Conservation (phyloP, 768 basidiomycete species). For the Boletus subcaerulescens region DNA sequence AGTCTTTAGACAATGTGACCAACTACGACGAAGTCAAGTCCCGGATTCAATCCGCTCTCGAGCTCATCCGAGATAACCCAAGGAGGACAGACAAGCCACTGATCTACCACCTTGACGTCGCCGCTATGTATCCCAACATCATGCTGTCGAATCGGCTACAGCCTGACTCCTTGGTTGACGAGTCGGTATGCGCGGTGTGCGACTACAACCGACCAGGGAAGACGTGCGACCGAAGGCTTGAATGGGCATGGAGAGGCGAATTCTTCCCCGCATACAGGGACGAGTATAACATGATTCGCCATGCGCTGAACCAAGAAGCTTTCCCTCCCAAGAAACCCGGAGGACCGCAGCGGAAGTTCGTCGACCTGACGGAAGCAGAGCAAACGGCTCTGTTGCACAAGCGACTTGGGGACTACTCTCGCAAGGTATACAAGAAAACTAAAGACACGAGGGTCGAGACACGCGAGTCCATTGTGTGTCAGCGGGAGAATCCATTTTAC, state of each 20-base stretch:
- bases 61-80: conserved; percentile 89
- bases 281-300: conserved; percentile 98
- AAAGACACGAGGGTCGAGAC: conserved; percentile 96
- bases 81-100: conserved; percentile 86
- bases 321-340: conserved; percentile 82
- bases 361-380: conserved; percentile 78
- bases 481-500: conserved; percentile 97
- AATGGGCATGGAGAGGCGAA: conserved; percentile 99
- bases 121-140: conserved; percentile 99
- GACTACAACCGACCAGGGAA: conserved; percentile 98
- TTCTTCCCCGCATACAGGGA: conserved; percentile 97
- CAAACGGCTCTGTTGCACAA: conserved; percentile 93
- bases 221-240: conserved; percentile 86
- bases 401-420: conserved; percentile 95
- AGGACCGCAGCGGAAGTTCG: conserved; percentile 73
- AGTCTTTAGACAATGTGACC: conserved; percentile 75
- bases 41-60: conserved; percentile 73
- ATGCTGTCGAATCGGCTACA: conserved; percentile 99
- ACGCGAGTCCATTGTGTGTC: conserved; percentile 93
- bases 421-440: conserved; percentile 97
- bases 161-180: conserved; percentile 96
- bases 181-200: conserved; percentile 95
- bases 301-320: conserved; percentile 90
- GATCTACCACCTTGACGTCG: conserved; percentile 98
- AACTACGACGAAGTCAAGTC: conserved; percentile 94